Evolutionary conservation across 2,329 filamentous ascomycete species (phyloP).

Genomic region (Penicillium sp.): DNA sequence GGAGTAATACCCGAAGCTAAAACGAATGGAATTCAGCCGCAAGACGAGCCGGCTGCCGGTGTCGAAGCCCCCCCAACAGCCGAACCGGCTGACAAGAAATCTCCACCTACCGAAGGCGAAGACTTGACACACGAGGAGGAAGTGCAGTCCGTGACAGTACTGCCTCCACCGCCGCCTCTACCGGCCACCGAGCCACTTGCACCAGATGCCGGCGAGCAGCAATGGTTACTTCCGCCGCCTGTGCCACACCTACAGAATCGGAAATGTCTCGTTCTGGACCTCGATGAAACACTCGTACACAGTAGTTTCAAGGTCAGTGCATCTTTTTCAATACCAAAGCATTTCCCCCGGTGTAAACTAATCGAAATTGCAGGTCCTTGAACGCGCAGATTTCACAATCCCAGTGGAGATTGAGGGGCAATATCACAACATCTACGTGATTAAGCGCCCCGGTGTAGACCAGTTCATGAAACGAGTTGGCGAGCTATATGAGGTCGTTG

Average conservation of each 20-base stretch:
- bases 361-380: conserved; percentile 71
- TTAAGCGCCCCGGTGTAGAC: conserved; percentile 97
- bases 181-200: conserved; percentile 40
- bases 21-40: conserved; percentile 21
- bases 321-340: background rate
- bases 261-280: conserved; percentile 92
- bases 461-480: conserved; percentile 99
- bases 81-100: conserved; percentile 41
- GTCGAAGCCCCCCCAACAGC: conserved; percentile 66
- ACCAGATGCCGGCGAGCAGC: conserved; percentile 55
- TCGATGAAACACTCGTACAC: conserved; percentile 96
- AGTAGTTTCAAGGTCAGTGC: conserved; percentile 91
- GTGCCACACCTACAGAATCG: conserved; percentile 78
- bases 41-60: conserved; percentile 52
- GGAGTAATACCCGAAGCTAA: conserved; percentile 24
- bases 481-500: conserved; percentile 96
- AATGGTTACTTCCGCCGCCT: conserved; percentile 81
- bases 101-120: conserved; percentile 46
- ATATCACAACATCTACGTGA: conserved; percentile 99
- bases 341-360: conserved; percentile 18
- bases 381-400: conserved; percentile 98
- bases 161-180: conserved; percentile 61
- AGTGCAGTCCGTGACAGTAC: conserved; percentile 49
- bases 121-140: conserved; percentile 45
- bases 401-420: conserved; percentile 98